Evolutionary conservation across 2,329 filamentous ascomycete species (phyloP).

Genomic region (Exophiala calicioides): DNA sequence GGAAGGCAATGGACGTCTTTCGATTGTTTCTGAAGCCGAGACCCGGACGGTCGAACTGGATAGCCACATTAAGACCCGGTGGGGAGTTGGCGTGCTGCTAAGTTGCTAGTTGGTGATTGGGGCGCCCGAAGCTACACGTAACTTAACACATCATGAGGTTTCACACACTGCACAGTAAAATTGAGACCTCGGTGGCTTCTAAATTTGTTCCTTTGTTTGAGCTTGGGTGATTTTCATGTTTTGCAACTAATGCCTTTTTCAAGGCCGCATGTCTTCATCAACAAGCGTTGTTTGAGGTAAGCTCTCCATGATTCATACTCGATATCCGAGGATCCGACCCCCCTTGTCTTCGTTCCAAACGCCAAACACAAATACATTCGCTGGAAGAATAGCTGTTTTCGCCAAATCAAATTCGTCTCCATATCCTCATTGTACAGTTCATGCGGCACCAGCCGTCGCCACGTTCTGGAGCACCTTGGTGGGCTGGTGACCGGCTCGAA

Average conservation of each 20-base stretch:
- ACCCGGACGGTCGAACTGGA: conserved; percentile 2
- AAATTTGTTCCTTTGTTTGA: neutral
- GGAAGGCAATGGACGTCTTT: conserved; percentile 27
- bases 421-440: conserved; percentile 6
- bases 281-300: neutral
- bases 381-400: conserved; percentile 7
- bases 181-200: too few species aligned
- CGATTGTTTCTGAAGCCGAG: conserved; percentile 10
- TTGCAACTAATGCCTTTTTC: conserved; percentile 9
- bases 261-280: conserved; percentile 4
- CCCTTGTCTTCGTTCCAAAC: conserved; percentile 5
- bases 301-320: conserved; percentile 6
- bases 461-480: conserved; percentile 80
- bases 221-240: conserved; percentile 7
- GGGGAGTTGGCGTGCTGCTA: neutral
- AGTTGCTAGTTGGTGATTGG: too few species aligned
- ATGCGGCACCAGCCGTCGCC: conserved; percentile 81
- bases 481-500: conserved; percentile 81
- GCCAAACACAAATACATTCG: conserved; percentile 19
- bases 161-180: too few species aligned
- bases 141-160: too few species aligned
- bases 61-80: neutral
- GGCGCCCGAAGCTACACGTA: too few species aligned
- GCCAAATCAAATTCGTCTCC: conserved; percentile 6
- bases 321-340: neutral